phyloP scores from a whole-genome alignment of 805 yeast genomes.

The Saturnispora quitensis region DNA sequence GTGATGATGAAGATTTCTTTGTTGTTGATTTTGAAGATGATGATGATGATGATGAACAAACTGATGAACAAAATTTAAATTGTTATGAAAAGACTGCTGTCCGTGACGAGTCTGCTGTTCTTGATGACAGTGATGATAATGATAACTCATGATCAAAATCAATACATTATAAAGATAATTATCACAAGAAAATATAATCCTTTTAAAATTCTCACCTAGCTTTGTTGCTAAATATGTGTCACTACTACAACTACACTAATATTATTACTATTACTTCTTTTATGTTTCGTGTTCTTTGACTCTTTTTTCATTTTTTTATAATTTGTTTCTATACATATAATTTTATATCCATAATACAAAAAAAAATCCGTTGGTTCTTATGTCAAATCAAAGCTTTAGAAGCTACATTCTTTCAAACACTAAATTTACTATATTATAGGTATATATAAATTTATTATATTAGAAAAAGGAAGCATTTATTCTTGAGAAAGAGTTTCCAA shows the following conservation, averaged over 20 bases:
- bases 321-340: neutral
- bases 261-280: neutral
- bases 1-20: constrained; percentile 91
- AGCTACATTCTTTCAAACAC: neutral
- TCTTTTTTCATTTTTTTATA: neutral
- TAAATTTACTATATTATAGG: neutral
- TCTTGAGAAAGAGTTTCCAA: constrained; percentile 93
- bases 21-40: constrained; percentile 96
- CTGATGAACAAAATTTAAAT: neutral
- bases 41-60: constrained; percentile 39
- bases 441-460: neutral
- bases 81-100: constrained; percentile 4
- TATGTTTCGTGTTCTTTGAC: neutral
- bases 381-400: no score
- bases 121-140: constrained; percentile 6
- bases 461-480: constrained; percentile 31
- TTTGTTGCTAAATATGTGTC: neutral
- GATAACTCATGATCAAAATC: neutral
- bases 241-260: neutral
- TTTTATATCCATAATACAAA: neutral
- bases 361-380: no score
- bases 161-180: no score
- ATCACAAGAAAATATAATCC: neutral
- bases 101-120: constrained; percentile 10
- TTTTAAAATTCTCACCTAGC: neutral